phyloP scores from a whole-genome alignment of 139 green algal genomes.

The Picochlorum sp. region DNA sequence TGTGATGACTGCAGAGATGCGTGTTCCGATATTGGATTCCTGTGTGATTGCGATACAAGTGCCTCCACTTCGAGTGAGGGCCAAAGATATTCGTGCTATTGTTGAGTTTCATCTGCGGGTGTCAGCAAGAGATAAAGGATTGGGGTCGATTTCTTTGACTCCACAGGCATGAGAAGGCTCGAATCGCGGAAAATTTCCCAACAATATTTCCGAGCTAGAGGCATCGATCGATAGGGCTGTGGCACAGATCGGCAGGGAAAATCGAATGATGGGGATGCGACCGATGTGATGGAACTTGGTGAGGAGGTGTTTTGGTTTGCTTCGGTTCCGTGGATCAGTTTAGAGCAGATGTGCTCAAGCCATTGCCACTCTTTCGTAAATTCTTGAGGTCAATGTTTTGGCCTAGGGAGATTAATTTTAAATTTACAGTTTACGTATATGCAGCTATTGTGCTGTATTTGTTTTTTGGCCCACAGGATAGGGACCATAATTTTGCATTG shows the following conservation, averaged over 20 bases:
- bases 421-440: constrained; percentile 35
- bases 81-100: constrained; percentile 50
- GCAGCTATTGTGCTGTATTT: constrained; percentile 46
- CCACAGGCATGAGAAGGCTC: constrained; percentile 46
- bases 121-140: constrained; percentile 14
- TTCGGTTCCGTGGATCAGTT: constrained; percentile 30
- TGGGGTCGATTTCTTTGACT: constrained; percentile 32
- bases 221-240: constrained; percentile 47
- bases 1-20: constrained; percentile 37
- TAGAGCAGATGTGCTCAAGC: constrained; percentile 40
- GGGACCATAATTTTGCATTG: constrained; percentile 59
- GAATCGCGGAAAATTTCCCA: constrained; percentile 50
- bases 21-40: constrained; percentile 27
- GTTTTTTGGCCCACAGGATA: constrained; percentile 57
- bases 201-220: constrained; percentile 63
- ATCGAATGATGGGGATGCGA: not conserved
- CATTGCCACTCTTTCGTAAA: constrained; percentile 31
- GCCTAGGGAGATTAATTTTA: constrained; percentile 60
- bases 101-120: constrained; percentile 38
- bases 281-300: constrained; percentile 15
- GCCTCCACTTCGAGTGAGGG: constrained; percentile 58
- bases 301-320: constrained; percentile 52
- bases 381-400: constrained; percentile 49
- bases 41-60: constrained; percentile 48
- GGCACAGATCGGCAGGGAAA: constrained; percentile 25